Evolutionary conservation across 441 rosid genomes (phyloP), one percentile per base, ranked within the genome.

Genomic region (Iberis amara): DNA sequence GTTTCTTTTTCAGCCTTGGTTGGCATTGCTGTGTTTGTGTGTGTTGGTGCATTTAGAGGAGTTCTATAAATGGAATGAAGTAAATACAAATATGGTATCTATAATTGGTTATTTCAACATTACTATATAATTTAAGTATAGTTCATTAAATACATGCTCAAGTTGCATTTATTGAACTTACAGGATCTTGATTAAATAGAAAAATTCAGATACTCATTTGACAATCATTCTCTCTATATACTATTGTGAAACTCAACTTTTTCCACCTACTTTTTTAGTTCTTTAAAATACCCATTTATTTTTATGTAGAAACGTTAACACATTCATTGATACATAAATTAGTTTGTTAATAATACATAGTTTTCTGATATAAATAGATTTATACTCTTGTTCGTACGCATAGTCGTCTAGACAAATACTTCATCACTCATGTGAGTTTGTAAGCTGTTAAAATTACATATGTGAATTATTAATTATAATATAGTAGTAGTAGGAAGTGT

Each of bases 141-240:
- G 10, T 59, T 47, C 61, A 52, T 47, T 59, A 52, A 66, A 76
- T 65, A 76, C 59, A 76, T 75, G 74, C 81, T 66, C 57, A 54
- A 52, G 70, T 62, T 68, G 84, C 92, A 81, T 85, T 88, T 81
- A 81, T 73, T 77, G 74, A 72, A 57, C 70, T 44, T 26, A 61
- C 76, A 70, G 69, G 61, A 74, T 63, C 83, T 65, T 78, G 49
- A 70, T 64, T 56, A 72, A 64, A 54, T 74, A 27, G 0, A 0
- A 8, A 23, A 1, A 18, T 21, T 50, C 74, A 43, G 37, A 52
- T 46, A 61, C 57, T 69, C 73, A 70, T 71, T 75, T 74, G 56
- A 71, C 71, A 61, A 72, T 67, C 64, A 61, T 61, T 59, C 59
- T 32, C 64, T 49, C 47, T 21, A 39, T 59, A 46, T 35, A 31